Base-by-base conservation (phyloP, 495 filamentous ascomycete genomes). In the Aspergillus sclerotiicarbonarius region DNA sequence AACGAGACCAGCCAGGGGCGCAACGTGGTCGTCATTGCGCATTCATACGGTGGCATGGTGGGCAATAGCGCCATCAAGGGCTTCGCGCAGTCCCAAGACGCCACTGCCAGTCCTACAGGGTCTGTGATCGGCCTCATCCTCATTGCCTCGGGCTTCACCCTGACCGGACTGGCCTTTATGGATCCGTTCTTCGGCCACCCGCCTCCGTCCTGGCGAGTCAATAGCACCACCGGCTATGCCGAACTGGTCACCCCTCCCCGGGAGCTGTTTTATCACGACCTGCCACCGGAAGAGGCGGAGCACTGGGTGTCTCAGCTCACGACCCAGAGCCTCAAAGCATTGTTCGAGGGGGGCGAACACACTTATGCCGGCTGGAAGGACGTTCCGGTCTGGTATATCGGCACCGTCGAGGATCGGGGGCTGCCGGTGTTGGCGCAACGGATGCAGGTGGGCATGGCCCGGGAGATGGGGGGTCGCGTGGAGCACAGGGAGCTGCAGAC, bases 1-100 rank as follows among this genome's bases (percentile, higher is more conserved):
- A 29, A 37, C 37, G 75, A 81, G 53, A 67, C 69, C 45, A 60
- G 32, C 20, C 19, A 60, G 29, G 72, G 75, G 7, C 71, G 71
- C 44, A 53, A 69, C 33, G 76, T 84, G 8, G 69, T 83, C 1
- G 62, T 84, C 41, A 54, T 84, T 10, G 70, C 70, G 8, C 80
- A 84, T 64, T 82, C 79, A 6, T 82, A 82, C 58, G 78, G 80
- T 46, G 80, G 80, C 43, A 69, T 78, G 32, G 75, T 81, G 1
- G 78, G 72, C 39, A 70, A 68, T 48, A 79, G 74, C 53, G 76
- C 77, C 2, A 70, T 81, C 59, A 76, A 75, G 57, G 79, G 74
- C 0, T 69, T 77, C 35, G 63, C 74, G 29, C 67, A 67, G 47
- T 51, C 41, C 18, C 48, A 68, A 4, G 41, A 65, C 18, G 10